Percentiles rank a stretch among this genome's conserved stretches.
phyloP scores from a whole-genome alignment of 169 alveolate genomes.

The Plasmodium cynomolgi region DNA sequence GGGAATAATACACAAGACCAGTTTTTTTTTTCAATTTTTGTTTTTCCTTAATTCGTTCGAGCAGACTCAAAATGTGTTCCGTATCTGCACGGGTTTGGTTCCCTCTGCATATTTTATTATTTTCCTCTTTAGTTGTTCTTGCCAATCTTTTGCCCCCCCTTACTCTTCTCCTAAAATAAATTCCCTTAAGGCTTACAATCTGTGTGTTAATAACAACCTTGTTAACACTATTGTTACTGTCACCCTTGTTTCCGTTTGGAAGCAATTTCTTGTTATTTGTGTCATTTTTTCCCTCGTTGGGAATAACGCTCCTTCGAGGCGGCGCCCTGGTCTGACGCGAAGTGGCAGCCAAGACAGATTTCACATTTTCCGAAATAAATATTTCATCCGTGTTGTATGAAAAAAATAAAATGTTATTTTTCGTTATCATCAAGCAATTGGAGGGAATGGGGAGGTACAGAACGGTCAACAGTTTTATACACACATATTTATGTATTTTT shows the following conservation, averaged over 20 bases:
- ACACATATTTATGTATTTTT: conserved; percentile 31
- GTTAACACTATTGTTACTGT: neutral
- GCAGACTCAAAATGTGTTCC: neutral
- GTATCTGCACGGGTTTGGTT: neutral
- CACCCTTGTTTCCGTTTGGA: neutral
- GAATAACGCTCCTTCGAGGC: neutral
- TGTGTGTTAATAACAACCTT: conserved; percentile 56
- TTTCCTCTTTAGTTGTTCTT: neutral
- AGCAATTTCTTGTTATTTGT: neutral
- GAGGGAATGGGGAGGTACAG: conserved; percentile 65
- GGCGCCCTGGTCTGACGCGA: neutral
- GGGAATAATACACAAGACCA: conserved; percentile 2
- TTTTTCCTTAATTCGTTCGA: neutral
- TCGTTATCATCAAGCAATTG: conserved; percentile 54
- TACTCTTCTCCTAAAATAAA: neutral
- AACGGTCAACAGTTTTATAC: conserved; percentile 52
- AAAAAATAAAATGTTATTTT: conserved; percentile 70
- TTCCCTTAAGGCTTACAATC: conserved; percentile 33
- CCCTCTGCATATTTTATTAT: neutral
- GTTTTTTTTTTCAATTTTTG: neutral
- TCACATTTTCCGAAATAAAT: conserved; percentile 60
- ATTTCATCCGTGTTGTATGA: conserved; percentile 66
- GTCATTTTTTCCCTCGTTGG: neutral
- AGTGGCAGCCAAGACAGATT: conserved; percentile 19
- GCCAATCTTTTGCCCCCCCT: neutral